A percentile compares a stretch with the other conserved stretches of the same genome.
phyloP scores from a whole-genome alignment of 768 basidiomycete genomes.

The Calvatia gigantea region DNA sequence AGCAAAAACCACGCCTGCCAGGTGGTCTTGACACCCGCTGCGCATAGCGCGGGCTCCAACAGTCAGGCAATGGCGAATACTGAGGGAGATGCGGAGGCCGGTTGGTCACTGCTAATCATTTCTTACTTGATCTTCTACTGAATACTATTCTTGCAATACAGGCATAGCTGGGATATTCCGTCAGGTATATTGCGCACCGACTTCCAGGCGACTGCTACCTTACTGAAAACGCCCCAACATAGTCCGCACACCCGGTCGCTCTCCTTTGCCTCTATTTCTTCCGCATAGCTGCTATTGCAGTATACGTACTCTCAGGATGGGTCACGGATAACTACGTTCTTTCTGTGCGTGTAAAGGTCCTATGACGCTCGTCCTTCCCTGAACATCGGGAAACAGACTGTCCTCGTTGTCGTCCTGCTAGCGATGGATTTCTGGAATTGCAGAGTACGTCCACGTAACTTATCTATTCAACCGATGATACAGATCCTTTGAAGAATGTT shows the following conservation, averaged over 20 bases:
- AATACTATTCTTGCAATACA: slow-evolving; percentile 21
- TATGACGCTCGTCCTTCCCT: neutral
- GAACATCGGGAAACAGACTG: slow-evolving; percentile 46
- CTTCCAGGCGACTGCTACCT: neutral
- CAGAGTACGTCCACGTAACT: slow-evolving; percentile 47
- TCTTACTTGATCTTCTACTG: neutral
- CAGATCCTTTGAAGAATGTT: slow-evolving; percentile 61
- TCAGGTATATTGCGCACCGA: slow-evolving; percentile 46
- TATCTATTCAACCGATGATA: neutral
- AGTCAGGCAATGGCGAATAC: slow-evolving; percentile 44
- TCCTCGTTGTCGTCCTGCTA: slow-evolving; percentile 87
- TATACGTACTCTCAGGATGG: slow-evolving; percentile 92
- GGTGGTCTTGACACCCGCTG: slow-evolving; percentile 59
- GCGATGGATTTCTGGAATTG: slow-evolving; percentile 99
- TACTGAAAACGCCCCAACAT: slow-evolving; percentile 15
- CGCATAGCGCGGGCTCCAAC: slow-evolving; percentile 27
- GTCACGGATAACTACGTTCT: slow-evolving; percentile 90
- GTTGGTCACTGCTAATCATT: slow-evolving; percentile 32
- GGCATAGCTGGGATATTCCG: slow-evolving; percentile 74
- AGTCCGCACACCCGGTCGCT: slow-evolving; percentile 80
- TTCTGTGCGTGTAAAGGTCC: slow-evolving; percentile 55
- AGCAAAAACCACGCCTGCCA: slow-evolving; percentile 17
- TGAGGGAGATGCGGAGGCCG: slow-evolving; percentile 72
- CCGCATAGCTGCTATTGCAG: slow-evolving; percentile 80
- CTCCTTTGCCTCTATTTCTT: slow-evolving; percentile 91